A percentile compares a stretch with the other conserved stretches of the same genome.
phyloP scores from a whole-genome alignment of 176 grass and related monocot species.

The Leersia perrieri region DNA sequence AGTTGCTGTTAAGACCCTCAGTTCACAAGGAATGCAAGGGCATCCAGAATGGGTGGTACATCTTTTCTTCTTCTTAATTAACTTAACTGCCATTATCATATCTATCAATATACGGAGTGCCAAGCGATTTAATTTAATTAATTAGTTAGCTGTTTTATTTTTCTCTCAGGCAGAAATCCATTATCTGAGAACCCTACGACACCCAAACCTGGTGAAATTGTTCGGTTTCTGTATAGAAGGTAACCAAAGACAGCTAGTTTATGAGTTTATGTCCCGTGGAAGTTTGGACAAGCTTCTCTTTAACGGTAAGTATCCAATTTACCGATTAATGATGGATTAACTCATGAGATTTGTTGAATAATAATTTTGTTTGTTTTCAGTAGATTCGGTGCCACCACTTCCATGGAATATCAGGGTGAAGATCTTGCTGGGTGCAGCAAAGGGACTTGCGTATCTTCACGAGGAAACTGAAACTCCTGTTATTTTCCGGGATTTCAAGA shows the following conservation, averaged over 20 bases:
- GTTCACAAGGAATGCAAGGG: slow-evolving; percentile 68
- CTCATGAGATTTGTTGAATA: neutral
- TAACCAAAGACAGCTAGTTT: slow-evolving; percentile 63
- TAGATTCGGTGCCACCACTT: slow-evolving; percentile 55
- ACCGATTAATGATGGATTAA: neutral
- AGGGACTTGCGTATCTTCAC: slow-evolving; percentile 75
- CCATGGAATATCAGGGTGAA: slow-evolving; percentile 68
- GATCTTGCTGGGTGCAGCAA: slow-evolving; percentile 72
- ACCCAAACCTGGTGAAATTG: slow-evolving; percentile 72
- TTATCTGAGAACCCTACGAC: slow-evolving; percentile 65
- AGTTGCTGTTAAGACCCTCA: slow-evolving; percentile 80
- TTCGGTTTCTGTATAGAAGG: slow-evolving; percentile 84
- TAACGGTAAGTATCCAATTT: slow-evolving; percentile 45
- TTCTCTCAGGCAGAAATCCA: slow-evolving; percentile 65
- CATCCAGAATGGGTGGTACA: slow-evolving; percentile 91
- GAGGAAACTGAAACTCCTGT: slow-evolving; percentile 74
- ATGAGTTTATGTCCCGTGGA: slow-evolving; percentile 82
- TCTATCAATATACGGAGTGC: neutral
- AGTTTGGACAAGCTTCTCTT: slow-evolving; percentile 84
- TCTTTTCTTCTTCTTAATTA: neutral
- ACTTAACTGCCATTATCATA: neutral
- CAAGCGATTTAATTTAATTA: neutral
- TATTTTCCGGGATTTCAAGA: slow-evolving; percentile 80
- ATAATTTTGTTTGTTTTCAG: slow-evolving; percentile 14
- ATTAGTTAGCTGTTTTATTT: neutral